Percentiles rank a stretch among this genome's conserved stretches.
These are phyloP conservation scores for Boehmeria nivea DNA, from an alignment of 306 rosid genomes.

Conservation along the genomic window DNA sequence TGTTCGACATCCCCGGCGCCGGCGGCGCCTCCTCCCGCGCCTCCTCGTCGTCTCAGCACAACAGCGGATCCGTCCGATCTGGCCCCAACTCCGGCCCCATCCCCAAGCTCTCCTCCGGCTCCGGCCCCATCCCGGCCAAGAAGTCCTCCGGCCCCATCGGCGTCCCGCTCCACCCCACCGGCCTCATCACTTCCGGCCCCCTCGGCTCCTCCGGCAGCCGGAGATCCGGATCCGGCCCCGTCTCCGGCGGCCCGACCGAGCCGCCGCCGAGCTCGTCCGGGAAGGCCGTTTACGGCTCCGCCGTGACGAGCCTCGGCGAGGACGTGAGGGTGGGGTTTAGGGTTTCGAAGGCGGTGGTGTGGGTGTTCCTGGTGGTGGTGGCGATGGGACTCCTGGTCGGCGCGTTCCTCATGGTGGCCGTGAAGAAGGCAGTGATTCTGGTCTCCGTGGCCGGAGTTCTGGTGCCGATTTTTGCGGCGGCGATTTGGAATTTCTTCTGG, in stretches of 20 bases:
- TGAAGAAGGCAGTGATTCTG: conserved; percentile 67
- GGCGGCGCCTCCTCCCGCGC: conserved; percentile 32
- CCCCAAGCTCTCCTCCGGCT: conserved; percentile 40
- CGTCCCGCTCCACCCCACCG: conserved; percentile 54
- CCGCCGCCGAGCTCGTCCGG: conserved; percentile 29
- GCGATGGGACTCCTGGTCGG: conserved; percentile 84
- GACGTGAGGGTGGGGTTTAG: conserved; percentile 58
- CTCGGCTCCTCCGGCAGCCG: conserved; percentile 37
- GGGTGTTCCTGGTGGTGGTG: conserved; percentile 67
- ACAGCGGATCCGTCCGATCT: conserved; percentile 74
- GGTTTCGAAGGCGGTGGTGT: conserved; percentile 71
- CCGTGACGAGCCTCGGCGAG: conserved; percentile 70
- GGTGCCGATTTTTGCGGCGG: conserved; percentile 42
- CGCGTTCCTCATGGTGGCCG: conserved; percentile 84
- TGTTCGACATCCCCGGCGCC: conserved; percentile 72
- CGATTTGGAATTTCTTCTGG: conserved; percentile 66
- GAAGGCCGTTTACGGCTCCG: conserved; percentile 64
- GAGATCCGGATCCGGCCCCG: conserved; percentile 35
- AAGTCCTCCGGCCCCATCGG: conserved; percentile 61
- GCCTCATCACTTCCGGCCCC: conserved; percentile 80
- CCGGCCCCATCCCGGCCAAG: conserved; percentile 47
- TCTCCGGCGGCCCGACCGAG: conserved; percentile 27
- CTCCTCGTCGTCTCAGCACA: conserved; percentile 66
- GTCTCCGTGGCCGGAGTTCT: conserved; percentile 50
- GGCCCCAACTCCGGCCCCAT: conserved; percentile 67